Evolutionary conservation across 208 protist genomes (phyloP).

Genomic region (Leishmania major): DNA sequence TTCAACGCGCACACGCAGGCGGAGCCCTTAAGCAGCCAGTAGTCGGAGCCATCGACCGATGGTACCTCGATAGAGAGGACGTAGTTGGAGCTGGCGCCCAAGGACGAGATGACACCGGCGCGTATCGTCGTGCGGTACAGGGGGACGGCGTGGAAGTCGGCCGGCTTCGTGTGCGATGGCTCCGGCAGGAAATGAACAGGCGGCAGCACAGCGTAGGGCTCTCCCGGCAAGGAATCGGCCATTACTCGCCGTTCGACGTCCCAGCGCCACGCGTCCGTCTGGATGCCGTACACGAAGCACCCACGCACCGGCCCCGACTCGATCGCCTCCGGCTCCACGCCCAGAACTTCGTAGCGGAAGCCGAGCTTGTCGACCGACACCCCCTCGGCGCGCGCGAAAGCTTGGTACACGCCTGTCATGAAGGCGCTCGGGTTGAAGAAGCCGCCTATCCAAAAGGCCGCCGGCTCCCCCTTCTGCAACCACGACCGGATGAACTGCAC

Average conservation of each 20-base stretch:
- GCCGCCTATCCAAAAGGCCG: slow-evolving; percentile 95
- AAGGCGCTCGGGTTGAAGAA: slow-evolving; percentile 99
- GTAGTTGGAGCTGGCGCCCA: slow-evolving; percentile 97
- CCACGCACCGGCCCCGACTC: slow-evolving; percentile 79
- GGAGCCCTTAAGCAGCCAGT: slow-evolving; percentile 92
- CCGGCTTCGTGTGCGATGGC: slow-evolving; percentile 81
- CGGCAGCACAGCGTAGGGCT: slow-evolving; percentile 91
- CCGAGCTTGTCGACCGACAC: slow-evolving; percentile 97
- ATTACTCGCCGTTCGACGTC: slow-evolving; percentile 79
- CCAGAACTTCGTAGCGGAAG: slow-evolving; percentile 93
- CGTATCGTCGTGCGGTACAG: slow-evolving; percentile 96
- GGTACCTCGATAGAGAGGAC: slow-evolving; percentile 91
- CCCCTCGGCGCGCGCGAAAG: slow-evolving; percentile 94
- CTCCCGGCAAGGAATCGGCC: slow-evolving; percentile 88
- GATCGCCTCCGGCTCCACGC: slow-evolving; percentile 56
- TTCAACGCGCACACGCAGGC: slow-evolving; percentile 88
- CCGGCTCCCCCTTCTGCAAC: slow-evolving; percentile 93
- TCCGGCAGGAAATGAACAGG: slow-evolving; percentile 96
- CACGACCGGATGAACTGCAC: slow-evolving; percentile 95
- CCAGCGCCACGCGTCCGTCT: slow-evolving; percentile 96
- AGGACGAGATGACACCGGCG: slow-evolving; percentile 94
- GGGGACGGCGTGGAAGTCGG: slow-evolving; percentile 82
- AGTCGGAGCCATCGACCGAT: slow-evolving; percentile 82
- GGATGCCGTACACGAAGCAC: slow-evolving; percentile 97
- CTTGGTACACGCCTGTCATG: slow-evolving; percentile 97